Conservation (phyloP, 805 yeast species). For the Zygosaccharomyces siamensis region DNA sequence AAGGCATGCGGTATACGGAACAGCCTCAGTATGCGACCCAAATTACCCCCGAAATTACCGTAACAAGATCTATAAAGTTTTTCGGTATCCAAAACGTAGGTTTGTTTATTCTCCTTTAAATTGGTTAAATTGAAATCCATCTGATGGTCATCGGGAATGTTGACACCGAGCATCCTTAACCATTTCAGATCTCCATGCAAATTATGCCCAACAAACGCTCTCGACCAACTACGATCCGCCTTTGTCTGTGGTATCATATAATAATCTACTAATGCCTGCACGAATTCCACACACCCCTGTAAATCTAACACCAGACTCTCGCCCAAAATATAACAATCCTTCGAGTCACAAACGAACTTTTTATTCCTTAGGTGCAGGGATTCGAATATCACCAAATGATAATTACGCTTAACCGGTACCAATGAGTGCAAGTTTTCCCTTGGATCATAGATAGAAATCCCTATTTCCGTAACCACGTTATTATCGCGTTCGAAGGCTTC, state of each 20-base stretch:
- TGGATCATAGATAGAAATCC: slow-evolving; percentile 55
- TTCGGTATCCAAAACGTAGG: slow-evolving; percentile 44
- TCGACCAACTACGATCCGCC: slow-evolving; percentile 26
- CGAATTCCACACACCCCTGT: slow-evolving; percentile 35
- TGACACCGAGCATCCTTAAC: slow-evolving; percentile 44
- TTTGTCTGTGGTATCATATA: slow-evolving; percentile 36
- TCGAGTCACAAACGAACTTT: slow-evolving; percentile 50
- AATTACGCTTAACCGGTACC: slow-evolving; percentile 40
- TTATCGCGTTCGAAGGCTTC: slow-evolving; percentile 51
- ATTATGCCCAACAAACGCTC: slow-evolving; percentile 57
- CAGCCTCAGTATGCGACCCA: slow-evolving; percentile 44
- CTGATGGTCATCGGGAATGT: slow-evolving; percentile 35
- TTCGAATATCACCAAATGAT: slow-evolving; percentile 45
- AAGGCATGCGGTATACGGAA: slow-evolving; percentile 52
- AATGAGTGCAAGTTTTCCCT: slow-evolving; percentile 38
- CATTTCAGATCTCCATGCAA: slow-evolving; percentile 51
- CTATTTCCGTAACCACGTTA: slow-evolving; percentile 49
- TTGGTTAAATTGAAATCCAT: slow-evolving; percentile 9
- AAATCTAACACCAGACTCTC: slow-evolving; percentile 41
- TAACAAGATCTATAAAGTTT: slow-evolving; percentile 39
- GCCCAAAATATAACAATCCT: slow-evolving; percentile 47
- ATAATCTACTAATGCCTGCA: slow-evolving; percentile 42
- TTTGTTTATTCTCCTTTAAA: slow-evolving; percentile 4
- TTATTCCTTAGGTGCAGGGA: slow-evolving; percentile 43
- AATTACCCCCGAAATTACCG: slow-evolving; percentile 40